These are phyloP conservation scores for Phytophthora ramorum DNA, from an alignment of 352 stramenopile species.

Conservation along the genomic window DNA sequence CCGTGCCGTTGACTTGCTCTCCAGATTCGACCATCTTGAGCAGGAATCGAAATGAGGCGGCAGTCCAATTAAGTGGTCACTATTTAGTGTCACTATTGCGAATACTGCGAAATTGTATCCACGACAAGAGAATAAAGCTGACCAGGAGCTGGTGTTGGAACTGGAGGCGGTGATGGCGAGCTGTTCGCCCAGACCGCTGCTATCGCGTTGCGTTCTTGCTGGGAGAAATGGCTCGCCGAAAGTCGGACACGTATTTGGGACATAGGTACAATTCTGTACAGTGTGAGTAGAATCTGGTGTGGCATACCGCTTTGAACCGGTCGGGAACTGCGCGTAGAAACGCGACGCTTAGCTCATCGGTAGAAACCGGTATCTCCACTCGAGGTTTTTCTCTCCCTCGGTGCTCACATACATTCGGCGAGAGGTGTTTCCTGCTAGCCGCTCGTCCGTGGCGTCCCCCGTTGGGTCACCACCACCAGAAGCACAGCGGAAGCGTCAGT, in stretches of 20 bases:
- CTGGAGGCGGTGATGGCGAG: too few species aligned
- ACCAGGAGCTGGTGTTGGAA: too few species aligned
- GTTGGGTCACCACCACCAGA: slow-evolving; percentile 25
- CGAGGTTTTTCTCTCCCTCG: slow-evolving; percentile 22
- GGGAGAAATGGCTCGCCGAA: too few species aligned
- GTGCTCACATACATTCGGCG: slow-evolving; percentile 4
- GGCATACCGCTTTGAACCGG: not conserved
- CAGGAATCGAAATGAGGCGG: slow-evolving; percentile 9
- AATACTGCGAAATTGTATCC: too few species aligned
- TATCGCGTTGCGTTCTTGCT: too few species aligned
- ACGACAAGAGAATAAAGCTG: too few species aligned
- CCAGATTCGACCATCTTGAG: slow-evolving; percentile 39
- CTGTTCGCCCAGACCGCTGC: too few species aligned
- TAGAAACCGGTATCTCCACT: not conserved
- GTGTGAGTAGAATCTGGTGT: too few species aligned
- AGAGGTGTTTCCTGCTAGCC: slow-evolving; percentile 47
- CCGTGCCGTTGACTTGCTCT: slow-evolving; percentile 1
- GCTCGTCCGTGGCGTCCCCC: slow-evolving; percentile 20
- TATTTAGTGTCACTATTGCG: not conserved
- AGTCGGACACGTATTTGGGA: too few species aligned
- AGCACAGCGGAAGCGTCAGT: slow-evolving; percentile 31
- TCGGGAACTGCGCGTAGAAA: slow-evolving; percentile 2
- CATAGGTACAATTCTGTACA: not conserved
- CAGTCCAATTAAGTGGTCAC: not conserved
- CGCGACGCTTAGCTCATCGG: not conserved